These are phyloP conservation scores for Vitis amurensis DNA, from an alignment of 164 flowering plant species.

Conservation along the genomic window DNA sequence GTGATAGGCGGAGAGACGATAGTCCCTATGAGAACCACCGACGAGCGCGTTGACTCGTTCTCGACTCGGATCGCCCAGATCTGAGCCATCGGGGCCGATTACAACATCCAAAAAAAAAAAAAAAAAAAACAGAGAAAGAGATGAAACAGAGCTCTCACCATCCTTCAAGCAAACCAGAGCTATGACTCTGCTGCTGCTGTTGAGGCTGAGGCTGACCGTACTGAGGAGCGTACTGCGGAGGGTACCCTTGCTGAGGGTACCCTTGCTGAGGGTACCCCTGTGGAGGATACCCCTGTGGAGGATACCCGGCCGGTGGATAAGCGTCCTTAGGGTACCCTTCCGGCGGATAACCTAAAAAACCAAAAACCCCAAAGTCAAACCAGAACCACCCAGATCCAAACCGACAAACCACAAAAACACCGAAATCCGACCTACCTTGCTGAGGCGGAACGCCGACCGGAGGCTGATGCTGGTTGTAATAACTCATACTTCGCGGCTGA, in stretches of 20 bases:
- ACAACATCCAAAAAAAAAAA: neutral
- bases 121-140: slow-evolving; percentile 7
- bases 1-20: too few species aligned
- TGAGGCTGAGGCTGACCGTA: slow-evolving; percentile 51
- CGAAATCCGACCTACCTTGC: slow-evolving; percentile 53
- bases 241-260: slow-evolving; percentile 31
- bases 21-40: too few species aligned
- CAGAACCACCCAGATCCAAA: slow-evolving; percentile 10
- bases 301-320: slow-evolving; percentile 71
- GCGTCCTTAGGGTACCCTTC: slow-evolving; percentile 80
- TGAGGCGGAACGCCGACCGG: slow-evolving; percentile 93
- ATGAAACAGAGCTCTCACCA: slow-evolving; percentile 35
- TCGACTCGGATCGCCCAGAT: slow-evolving; percentile 10
- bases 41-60: too few species aligned
- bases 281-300: slow-evolving; percentile 50
- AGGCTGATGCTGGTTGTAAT: slow-evolving; percentile 77
- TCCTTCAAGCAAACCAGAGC: slow-evolving; percentile 53
- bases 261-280: slow-evolving; percentile 32
- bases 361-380: slow-evolving; percentile 6
- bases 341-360: slow-evolving; percentile 63
- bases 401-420: neutral
- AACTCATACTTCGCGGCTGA: slow-evolving; percentile 47
- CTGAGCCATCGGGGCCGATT: neutral
- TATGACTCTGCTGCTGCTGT: slow-evolving; percentile 17
- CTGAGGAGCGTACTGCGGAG: slow-evolving; percentile 46